Conservation (phyloP, 331 rosid genomes). For the Telfairia occidentalis region DNA sequence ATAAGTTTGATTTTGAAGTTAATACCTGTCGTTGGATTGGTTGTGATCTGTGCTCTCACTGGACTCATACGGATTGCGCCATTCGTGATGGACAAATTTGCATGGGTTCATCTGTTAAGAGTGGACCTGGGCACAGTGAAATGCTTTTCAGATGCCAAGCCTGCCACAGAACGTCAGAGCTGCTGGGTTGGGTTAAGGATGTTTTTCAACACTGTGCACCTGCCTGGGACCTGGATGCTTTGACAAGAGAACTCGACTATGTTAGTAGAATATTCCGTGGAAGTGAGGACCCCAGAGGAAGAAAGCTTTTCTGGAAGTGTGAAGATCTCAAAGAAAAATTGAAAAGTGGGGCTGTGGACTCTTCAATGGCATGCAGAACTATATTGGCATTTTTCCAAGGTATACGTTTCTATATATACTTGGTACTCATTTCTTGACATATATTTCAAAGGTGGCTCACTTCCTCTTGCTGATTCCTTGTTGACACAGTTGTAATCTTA, state of each 20-base stretch:
- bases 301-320: slow-evolving; percentile 68
- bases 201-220: slow-evolving; percentile 96
- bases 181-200: slow-evolving; percentile 98
- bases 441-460: not conserved
- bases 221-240: slow-evolving; percentile 80
- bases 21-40: slow-evolving; percentile 99
- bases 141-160: slow-evolving; percentile 97
- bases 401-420: slow-evolving; percentile 7
- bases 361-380: slow-evolving; percentile 64
- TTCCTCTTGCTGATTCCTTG: not conserved
- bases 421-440: not conserved
- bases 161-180: slow-evolving; percentile 88
- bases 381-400: slow-evolving; percentile 89
- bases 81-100: slow-evolving; percentile 75
- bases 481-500: not conserved
- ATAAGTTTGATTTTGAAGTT: slow-evolving; percentile 97
- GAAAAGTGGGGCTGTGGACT: slow-evolving; percentile 48
- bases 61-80: slow-evolving; percentile 99
- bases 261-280: slow-evolving; percentile 87
- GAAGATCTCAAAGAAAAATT: slow-evolving; percentile 74
- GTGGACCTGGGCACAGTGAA: slow-evolving; percentile 69
- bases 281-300: slow-evolving; percentile 76
- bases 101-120: slow-evolving; percentile 72
- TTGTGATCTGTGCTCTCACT: slow-evolving; percentile 92
- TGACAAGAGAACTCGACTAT: slow-evolving; percentile 86